Percentiles rank a stretch among this genome's conserved stretches.
Evolutionary conservation across 2,329 filamentous ascomycete species (phyloP).

Genomic region (Cryphonectria parasitica): DNA sequence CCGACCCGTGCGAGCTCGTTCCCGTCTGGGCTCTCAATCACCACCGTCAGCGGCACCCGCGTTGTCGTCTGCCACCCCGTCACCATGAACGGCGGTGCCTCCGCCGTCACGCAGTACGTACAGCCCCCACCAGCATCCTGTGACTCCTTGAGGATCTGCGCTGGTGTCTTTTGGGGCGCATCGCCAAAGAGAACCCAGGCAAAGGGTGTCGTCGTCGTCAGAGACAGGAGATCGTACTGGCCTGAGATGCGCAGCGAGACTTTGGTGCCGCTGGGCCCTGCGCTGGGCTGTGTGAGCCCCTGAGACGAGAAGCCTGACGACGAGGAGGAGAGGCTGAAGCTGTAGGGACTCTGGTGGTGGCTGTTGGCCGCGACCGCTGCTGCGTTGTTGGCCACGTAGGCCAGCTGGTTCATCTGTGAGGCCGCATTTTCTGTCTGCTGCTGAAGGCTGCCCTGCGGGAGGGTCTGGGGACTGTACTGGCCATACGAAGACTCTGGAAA

Average conservation of each 20-base stretch:
- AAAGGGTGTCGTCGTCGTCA: constrained; percentile 57
- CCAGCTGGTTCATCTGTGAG: constrained; percentile 57
- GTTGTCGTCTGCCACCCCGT: constrained; percentile 51
- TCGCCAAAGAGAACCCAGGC: constrained; percentile 77
- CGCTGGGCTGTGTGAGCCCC: constrained; percentile 62
- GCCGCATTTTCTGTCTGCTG: constrained; percentile 55
- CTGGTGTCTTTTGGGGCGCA: constrained; percentile 63
- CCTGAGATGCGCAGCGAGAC: constrained; percentile 76
- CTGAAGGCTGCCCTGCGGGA: constrained; percentile 38
- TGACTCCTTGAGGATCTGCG: constrained; percentile 64
- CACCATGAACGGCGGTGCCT: constrained; percentile 66
- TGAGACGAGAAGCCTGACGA: constrained; percentile 65
- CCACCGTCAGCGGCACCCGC: constrained; percentile 59
- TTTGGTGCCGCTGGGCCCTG: constrained; percentile 71
- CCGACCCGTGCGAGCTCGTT: constrained; percentile 57
- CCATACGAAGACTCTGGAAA: constrained; percentile 55
- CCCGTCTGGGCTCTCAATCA: constrained; percentile 56
- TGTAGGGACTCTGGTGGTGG: constrained; percentile 54
- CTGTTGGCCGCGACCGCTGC: constrained; percentile 43
- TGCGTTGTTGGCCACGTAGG: constrained; percentile 64
- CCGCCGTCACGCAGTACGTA: constrained; percentile 72
- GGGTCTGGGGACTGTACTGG: constrained; percentile 51
- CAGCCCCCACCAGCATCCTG: constrained; percentile 62
- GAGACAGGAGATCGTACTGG: constrained; percentile 69
- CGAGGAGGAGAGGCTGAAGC: constrained; percentile 57